phyloP scores from a whole-genome alignment of 805 yeast species.

The Candida taoyuanica region DNA sequence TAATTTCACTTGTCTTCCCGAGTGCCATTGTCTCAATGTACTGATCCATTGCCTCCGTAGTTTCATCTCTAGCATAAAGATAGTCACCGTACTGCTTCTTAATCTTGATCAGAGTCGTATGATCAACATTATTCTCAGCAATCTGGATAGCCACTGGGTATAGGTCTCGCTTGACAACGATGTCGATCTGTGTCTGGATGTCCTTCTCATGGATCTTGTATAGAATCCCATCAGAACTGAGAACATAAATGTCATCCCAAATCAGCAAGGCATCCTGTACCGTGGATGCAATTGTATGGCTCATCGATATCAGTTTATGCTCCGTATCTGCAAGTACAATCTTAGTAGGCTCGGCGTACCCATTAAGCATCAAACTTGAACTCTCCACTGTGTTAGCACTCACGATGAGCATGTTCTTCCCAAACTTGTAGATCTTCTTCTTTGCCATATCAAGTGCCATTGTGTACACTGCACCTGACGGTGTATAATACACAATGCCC shows the following conservation, averaged over 20 bases:
- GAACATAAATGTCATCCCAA: conserved; percentile 53
- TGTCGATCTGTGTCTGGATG: conserved; percentile 61
- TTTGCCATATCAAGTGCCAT: conserved; percentile 56
- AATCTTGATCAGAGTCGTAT: conserved; percentile 35
- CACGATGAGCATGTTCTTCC: conserved; percentile 55
- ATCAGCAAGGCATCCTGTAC: conserved; percentile 54
- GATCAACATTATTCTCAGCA: conserved; percentile 37
- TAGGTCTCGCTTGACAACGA: conserved; percentile 63
- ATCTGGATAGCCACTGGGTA: conserved; percentile 69
- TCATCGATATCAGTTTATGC: conserved; percentile 67
- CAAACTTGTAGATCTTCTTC: conserved; percentile 44
- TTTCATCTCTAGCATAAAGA: conserved; percentile 61
- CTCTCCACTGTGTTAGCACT: conserved; percentile 40
- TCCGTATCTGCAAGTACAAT: conserved; percentile 63
- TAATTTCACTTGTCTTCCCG: conserved; percentile 68
- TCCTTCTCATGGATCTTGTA: conserved; percentile 64
- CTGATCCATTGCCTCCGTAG: conserved; percentile 66
- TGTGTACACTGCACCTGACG: conserved; percentile 47
- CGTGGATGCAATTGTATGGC: conserved; percentile 60
- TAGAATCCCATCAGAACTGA: conserved; percentile 73
- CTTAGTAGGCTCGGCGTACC: conserved; percentile 42
- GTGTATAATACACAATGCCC: conserved; percentile 59
- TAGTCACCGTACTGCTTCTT: conserved; percentile 65
- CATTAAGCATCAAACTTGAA: conserved; percentile 30
- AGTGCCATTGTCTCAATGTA: conserved; percentile 55